Base-by-base conservation (phyloP, 2,329 filamentous ascomycete genomes). In the Apiospora kogelbergensis region DNA sequence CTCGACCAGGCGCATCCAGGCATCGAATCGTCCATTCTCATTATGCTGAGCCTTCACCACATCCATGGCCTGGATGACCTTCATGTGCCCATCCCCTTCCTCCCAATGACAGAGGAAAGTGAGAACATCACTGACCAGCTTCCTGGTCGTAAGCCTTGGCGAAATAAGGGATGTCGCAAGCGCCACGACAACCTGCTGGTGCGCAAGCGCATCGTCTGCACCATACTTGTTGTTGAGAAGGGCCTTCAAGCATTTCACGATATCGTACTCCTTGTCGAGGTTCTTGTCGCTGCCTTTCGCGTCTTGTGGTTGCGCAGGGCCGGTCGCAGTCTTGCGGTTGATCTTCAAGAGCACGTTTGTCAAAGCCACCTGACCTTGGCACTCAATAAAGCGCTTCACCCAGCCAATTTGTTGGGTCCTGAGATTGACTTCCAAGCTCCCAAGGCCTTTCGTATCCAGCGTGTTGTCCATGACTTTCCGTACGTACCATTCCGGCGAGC, bases 191-290 rank as follows among this genome's bases (percentile, higher is more conserved):
- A 98, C 93, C 78, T 95, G 93, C 77, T 96, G 93, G 78, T 98
- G 95, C 70, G 89, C 86, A 69, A 99, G 85, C 22, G 96, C 96
- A 86, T 99, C 95, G 78, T 99, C 96, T 71, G 96, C 96, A 71
- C 96, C 96, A 79, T 97, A 98, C 80, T 97, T 98, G 88, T 98
- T 99, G 89, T 99, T 99, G 92, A 98, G 97, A 69, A 98, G 83
- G 41, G 95, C 94, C 84, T 98, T 98, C 69, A 99, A 82, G 83
- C 96, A 98, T 83, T 99, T 99, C 78, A 97, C 90, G 72, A 99
- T 97, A 78, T 98, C 96, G 79, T 98, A 98, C 82, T 97, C 95
- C 74, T 92, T 90, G 77, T 98, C 95, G 65, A 96, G 85, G 77
- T 95, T 93, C 79, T 92, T 94, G 75, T 97, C 94, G 69, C 83